These are phyloP conservation scores for Haplosporangium sp. DNA, from an alignment of 371 early-diverging fungal species.

Conservation along the genomic window DNA sequence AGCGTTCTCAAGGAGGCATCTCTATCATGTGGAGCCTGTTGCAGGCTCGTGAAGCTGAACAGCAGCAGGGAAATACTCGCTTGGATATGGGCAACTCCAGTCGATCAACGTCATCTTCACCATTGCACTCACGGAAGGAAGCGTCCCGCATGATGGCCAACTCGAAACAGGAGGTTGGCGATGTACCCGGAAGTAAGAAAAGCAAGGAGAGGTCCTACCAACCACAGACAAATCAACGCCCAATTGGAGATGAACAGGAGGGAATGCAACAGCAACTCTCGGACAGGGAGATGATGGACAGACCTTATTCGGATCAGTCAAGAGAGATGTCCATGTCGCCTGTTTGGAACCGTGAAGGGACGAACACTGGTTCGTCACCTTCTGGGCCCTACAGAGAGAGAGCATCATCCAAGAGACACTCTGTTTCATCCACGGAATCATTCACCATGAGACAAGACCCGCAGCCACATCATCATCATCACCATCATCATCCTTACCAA, in stretches of 20 bases:
- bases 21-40: slow-evolving; percentile 53
- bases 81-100: background rate
- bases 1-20: slow-evolving; percentile 47
- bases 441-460: background rate
- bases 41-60: slow-evolving; percentile 38
- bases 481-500: slow-evolving; percentile 1
- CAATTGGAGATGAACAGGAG: slow-evolving; percentile 8
- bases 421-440: slow-evolving; percentile 20
- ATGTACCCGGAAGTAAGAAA: background rate
- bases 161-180: background rate
- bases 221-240: background rate
- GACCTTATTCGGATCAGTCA: slow-evolving; percentile 10
- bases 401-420: background rate
- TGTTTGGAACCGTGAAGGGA: slow-evolving; percentile 9
- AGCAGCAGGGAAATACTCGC: slow-evolving; percentile 8
- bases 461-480: background rate
- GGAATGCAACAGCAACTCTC: background rate
- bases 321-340: slow-evolving; percentile 15
- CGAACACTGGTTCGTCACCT: background rate
- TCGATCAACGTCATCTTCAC: background rate
- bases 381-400: background rate
- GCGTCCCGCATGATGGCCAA: background rate
- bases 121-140: background rate
- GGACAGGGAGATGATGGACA: slow-evolving; percentile 1
- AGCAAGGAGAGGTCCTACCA: slow-evolving; percentile 9